Evolutionary conservation across 2,329 filamentous ascomycete genomes (phyloP).

Genomic region (Pseudohalonectria lignicola): DNA sequence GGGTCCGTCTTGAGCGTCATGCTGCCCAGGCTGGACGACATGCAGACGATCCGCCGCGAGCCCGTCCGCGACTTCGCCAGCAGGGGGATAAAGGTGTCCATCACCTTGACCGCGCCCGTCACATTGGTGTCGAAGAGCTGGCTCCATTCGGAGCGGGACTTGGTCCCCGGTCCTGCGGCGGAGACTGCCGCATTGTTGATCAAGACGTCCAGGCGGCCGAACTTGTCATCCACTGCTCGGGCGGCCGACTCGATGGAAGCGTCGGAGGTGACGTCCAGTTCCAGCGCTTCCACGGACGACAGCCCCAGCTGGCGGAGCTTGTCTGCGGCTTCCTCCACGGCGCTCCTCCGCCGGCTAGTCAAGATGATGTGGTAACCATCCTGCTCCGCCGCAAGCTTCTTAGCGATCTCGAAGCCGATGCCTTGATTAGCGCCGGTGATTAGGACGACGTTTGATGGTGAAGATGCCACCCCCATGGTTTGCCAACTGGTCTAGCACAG

Average conservation of each 20-base stretch:
- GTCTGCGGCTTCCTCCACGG: conserved; percentile 21
- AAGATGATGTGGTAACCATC: conserved; percentile 26
- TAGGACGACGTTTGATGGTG: conserved; percentile 1
- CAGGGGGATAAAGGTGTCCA: conserved; percentile 19
- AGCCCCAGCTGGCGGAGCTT: conserved; percentile 13
- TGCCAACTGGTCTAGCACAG: too few species aligned
- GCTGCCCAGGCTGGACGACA: conserved; percentile 13
- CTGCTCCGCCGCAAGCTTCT: conserved; percentile 23
- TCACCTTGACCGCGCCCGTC: conserved; percentile 15
- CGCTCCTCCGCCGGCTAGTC: conserved; percentile 21
- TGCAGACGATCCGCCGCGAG: conserved; percentile 12
- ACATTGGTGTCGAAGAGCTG: conserved; percentile 20
- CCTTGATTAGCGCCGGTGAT: conserved; percentile 23
- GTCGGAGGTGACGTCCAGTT: conserved; percentile 30
- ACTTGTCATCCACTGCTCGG: conserved; percentile 11
- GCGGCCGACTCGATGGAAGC: conserved; percentile 25
- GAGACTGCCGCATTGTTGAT: conserved; percentile 19
- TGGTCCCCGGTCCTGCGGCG: neutral
- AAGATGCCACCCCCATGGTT: too few species aligned
- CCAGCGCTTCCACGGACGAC: conserved; percentile 20
- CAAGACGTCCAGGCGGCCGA: conserved; percentile 21
- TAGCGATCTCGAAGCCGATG: conserved; percentile 27
- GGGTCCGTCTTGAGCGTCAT: conserved; percentile 10
- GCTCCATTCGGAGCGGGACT: neutral
- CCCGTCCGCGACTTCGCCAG: conserved; percentile 14